Base-by-base conservation (phyloP, 2,329 filamentous ascomycete genomes). In the Cytospora mali region DNA sequence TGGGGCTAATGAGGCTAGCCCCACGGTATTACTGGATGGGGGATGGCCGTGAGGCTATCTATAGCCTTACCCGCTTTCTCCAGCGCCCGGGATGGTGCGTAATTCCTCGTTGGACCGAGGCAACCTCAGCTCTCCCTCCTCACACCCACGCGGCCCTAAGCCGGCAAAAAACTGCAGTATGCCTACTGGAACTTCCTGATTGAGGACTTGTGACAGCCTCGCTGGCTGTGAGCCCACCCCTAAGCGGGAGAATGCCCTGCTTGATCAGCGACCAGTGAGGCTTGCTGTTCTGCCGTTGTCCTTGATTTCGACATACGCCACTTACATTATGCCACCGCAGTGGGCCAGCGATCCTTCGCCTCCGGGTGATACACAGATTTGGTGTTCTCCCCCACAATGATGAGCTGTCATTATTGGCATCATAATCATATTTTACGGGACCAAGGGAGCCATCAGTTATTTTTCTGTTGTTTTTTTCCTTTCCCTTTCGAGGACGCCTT, bases 301-400 rank as follows among this genome's bases (percentile, higher is more conserved):
- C 28, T 33, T 14, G n/a, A 3, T n/a, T 18, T 54, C 11, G 27
- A 16, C 31, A 28, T 28, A 35, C 49, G 27, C 57, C 28, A 59
- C 57, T n/a, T 14, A 18, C 33, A 54, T 53, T n/a, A 49, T 42
- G 31, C 39, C 33, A 31, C 49, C 28, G n/a, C 50, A 29, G 50
- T 60, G 58, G 58, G 50, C 51, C 58, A 13, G 35, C 46, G 58
- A 60, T 60, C 58, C 50, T 54, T 60, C 58, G 58, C 58, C 50
- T 54, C 53, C 39, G 50, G 50, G 35, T 27, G 16, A 27, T 48
- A n/a, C n/a, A n/a, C n/a, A 14, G 58, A 21, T 49, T 21, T 53
- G 35, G 29, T 33, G 28, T 42, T n/a, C 49, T 51, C 28, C 33
- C 27, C 54, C 54, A 52, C 60, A 46, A 35, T 57, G 59, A 57